phyloP scores from a whole-genome alignment of 768 basidiomycete species.

The Austroboletus festivus region DNA sequence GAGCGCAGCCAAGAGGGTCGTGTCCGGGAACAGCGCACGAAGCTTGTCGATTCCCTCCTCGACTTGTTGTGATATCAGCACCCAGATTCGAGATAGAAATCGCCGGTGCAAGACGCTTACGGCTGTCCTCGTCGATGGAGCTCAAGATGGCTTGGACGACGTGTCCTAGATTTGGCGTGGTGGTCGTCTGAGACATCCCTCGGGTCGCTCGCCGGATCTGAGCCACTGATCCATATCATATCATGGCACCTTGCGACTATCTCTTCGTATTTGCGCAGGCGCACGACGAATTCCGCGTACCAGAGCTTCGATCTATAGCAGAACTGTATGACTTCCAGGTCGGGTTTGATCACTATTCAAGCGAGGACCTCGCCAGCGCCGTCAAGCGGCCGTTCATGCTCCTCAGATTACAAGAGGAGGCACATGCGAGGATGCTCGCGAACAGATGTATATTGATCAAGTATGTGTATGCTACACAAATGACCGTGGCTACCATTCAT shows the following conservation, averaged over 20 bases:
- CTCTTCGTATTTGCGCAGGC: conserved; percentile 78
- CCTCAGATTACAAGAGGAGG: conserved; percentile 62
- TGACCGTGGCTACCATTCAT: background rate
- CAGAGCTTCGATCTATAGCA: conserved; percentile 75
- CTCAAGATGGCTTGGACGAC: conserved; percentile 32
- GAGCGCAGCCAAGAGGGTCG: conserved; percentile 62
- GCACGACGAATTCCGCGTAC: conserved; percentile 79
- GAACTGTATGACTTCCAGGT: conserved; percentile 69
- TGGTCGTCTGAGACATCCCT: conserved; percentile 17
- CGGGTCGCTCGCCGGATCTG: no score
- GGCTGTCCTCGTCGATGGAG: conserved; percentile 30
- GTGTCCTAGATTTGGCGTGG: conserved; percentile 18
- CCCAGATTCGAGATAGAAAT: background rate
- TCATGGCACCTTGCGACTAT: conserved; percentile 35
- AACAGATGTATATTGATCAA: conserved; percentile 80
- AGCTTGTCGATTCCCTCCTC: conserved; percentile 59
- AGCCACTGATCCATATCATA: no score
- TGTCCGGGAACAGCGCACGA: conserved; percentile 57
- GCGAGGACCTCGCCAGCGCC: conserved; percentile 46
- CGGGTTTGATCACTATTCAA: conserved; percentile 38
- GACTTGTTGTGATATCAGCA: conserved; percentile 25
- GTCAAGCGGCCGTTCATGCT: conserved; percentile 69
- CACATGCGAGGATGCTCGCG: conserved; percentile 71
- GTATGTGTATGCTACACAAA: conserved; percentile 45
- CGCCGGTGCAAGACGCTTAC: conserved; percentile 22